Conservation (phyloP, 129 eudicot genomes). For the Flaveria bidentis region DNA sequence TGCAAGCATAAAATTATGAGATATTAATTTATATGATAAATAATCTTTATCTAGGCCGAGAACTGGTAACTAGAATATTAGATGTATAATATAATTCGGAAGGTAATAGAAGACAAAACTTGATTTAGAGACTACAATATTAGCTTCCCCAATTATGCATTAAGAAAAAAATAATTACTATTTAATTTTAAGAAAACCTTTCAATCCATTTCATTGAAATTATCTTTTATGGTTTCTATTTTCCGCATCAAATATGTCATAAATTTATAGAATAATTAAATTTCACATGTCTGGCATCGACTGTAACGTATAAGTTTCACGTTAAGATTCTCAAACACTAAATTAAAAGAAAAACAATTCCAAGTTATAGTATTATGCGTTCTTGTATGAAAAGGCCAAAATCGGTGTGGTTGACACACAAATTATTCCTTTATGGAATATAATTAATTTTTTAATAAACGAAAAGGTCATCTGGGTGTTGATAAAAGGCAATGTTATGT, state of each 20-base stretch:
- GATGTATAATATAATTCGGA: too few species aligned
- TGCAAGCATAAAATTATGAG: too few species aligned
- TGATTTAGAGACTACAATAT: too few species aligned
- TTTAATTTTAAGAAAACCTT: neutral
- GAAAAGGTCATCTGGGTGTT: conserved; percentile 30
- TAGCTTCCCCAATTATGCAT: neutral
- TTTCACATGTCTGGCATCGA: neutral
- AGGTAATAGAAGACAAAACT: neutral
- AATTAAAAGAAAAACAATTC: conserved; percentile 1
- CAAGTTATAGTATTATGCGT: neutral
- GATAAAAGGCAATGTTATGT: conserved; percentile 30
- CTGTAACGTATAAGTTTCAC: neutral
- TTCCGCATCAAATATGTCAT: conserved; percentile 16
- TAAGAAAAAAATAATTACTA: neutral
- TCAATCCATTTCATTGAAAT: neutral
- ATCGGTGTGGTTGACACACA: conserved; percentile 5
- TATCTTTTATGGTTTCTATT: conserved; percentile 15
- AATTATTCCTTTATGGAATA: conserved; percentile 15
- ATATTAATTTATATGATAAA: too few species aligned
- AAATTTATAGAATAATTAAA: neutral
- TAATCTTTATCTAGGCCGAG: too few species aligned
- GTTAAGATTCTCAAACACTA: conserved; percentile 3
- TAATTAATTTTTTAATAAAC: neutral
- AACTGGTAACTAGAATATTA: too few species aligned
- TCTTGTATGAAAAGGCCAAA: conserved; percentile 13